Base-by-base conservation (phyloP, 139 green algal species). In the Volvox reticuliferus region DNA sequence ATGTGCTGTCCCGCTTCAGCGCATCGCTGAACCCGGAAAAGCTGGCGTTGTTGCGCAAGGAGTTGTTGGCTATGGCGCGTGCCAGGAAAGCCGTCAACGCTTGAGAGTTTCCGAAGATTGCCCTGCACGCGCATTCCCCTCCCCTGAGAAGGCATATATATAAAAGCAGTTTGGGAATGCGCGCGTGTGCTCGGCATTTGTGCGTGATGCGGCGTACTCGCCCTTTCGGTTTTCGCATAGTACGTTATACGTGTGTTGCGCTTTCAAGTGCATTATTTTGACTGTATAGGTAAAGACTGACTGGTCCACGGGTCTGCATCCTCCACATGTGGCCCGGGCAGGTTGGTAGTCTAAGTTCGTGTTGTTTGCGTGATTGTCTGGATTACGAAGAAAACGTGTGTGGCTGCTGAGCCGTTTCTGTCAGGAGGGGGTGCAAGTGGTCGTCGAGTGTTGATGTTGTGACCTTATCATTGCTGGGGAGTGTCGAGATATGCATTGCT, bases 1-100 rank as follows among this genome's bases (percentile, higher is more conserved):
- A 88, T 1, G 62, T 94, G 9, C 21, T 89, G 6, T 75, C 87
- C 32, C 86, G 89, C 67, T 97, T 97, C 88, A 93, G 91, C 24
- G 95, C 95, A 17, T 96, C 95, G 81, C 81, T 96, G n/a, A 86
- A 80, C 30, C 90, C 92, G 1, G 92, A 94, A 67, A 96, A 94
- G 77, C 79, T 97, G 1, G 37, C 88, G 30, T 33, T 78, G 81
- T 91, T 97, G 61, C 90, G 95, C 19, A 83, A 36, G 71, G 86
- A 90, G 86, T 37, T 90, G 20, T 2, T 35, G 73, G 86, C 86
- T 5, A 68, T 68, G 1, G 69, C n/a, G 28, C 35, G 2, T 26
- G 84, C 68, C 13, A 62, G 17, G 5, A 62, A 87, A 62, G 28
- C 13, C 50, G 79, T 81, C 71, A 35, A 36, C 71, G 71, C 71